Conservation (phyloP, 257 asterid species). For the Nicotiana attenuata region DNA sequence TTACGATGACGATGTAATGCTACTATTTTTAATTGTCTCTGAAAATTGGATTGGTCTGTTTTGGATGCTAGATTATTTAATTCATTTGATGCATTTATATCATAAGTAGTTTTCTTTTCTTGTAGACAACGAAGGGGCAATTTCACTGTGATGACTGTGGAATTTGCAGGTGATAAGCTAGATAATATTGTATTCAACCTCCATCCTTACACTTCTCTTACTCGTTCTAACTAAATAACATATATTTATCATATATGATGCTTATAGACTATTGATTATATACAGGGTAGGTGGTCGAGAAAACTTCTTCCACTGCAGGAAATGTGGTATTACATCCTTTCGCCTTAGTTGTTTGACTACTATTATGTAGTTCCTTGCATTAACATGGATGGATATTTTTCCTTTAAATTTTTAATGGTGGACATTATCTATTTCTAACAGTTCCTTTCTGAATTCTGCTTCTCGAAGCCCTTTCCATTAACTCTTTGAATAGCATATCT, state of each 20-base stretch:
- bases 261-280: slow-evolving; percentile 19
- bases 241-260: neutral
- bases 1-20: slow-evolving; percentile 76
- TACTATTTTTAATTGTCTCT: slow-evolving; percentile 12
- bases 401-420: neutral
- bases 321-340: slow-evolving; percentile 60
- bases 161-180: slow-evolving; percentile 70
- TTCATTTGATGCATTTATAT: slow-evolving; percentile 1
- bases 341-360: neutral
- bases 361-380: neutral
- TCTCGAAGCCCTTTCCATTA: neutral
- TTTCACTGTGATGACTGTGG: slow-evolving; percentile 91
- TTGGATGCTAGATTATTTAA: neutral
- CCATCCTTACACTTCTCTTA: neutral
- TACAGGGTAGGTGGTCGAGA: slow-evolving; percentile 91
- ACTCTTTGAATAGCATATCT: neutral
- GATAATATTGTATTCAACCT: neutral
- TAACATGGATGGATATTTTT: slow-evolving; percentile 4
- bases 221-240: neutral
- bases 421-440: neutral
- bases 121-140: slow-evolving; percentile 58
- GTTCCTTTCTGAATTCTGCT: neutral
- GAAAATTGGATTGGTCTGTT: neutral
- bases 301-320: slow-evolving; percentile 78
- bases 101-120: slow-evolving; percentile 20